A percentile compares a stretch with the other conserved stretches of the same genome.
These are phyloP conservation scores for Xylaria bambusicola DNA, from an alignment of 495 filamentous ascomycete genomes.

Conservation along the genomic window DNA sequence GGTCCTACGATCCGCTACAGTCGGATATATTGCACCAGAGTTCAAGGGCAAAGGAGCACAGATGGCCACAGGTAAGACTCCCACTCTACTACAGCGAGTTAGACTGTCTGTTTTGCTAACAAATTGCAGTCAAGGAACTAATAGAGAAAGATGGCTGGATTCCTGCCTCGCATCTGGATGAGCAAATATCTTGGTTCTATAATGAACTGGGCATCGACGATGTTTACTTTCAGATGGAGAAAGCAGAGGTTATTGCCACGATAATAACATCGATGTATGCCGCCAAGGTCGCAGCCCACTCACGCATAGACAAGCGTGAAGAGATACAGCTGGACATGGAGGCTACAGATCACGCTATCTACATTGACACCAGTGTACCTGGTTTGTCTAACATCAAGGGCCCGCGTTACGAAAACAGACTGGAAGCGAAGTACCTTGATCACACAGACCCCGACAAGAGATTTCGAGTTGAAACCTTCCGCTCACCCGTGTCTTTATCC, in stretches of 20 bases:
- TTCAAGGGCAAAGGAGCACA: conserved; percentile 94
- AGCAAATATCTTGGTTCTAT: conserved; percentile 95
- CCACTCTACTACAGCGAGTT: neutral
- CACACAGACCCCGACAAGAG: conserved; percentile 59
- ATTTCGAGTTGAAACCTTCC: conserved; percentile 96
- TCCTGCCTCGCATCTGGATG: conserved; percentile 76
- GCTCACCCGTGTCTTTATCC: conserved; percentile 74
- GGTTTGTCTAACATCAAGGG: conserved; percentile 74
- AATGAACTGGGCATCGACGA: conserved; percentile 96
- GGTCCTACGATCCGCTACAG: conserved; percentile 83
- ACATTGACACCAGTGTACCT: conserved; percentile 94
- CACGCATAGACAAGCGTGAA: conserved; percentile 87
- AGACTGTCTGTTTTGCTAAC: conserved; percentile 26
- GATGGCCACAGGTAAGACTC: conserved; percentile 77
- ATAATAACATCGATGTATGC: conserved; percentile 96
- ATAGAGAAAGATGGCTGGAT: conserved; percentile 69
- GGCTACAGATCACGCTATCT: conserved; percentile 90
- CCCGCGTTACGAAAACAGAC: conserved; percentile 87
- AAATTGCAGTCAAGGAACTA: conserved; percentile 39
- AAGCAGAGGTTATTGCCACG: conserved; percentile 81
- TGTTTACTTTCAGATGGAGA: conserved; percentile 96
- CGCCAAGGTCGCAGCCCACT: conserved; percentile 93
- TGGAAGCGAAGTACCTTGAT: conserved; percentile 94
- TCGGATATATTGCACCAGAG: conserved; percentile 92
- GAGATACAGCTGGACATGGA: conserved; percentile 97